These are phyloP conservation scores for Microbotryum scabiosae DNA, from an alignment of 1,284 basidiomycete genomes.

Conservation along the genomic window DNA sequence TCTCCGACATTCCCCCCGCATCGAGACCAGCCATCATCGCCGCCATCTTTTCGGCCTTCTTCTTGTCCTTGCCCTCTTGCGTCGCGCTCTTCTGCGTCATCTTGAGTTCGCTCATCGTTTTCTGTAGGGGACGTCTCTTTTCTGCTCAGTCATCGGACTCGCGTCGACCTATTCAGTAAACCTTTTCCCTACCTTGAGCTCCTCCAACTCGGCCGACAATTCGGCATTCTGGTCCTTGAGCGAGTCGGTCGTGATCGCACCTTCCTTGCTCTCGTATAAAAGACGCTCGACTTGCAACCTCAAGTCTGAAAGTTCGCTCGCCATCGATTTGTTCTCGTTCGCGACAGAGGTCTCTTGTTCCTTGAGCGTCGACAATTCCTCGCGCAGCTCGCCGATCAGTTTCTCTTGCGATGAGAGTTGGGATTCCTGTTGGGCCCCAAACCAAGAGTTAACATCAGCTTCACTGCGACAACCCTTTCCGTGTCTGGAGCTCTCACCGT, in stretches of 20 bases:
- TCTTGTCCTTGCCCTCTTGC: slow-evolving; percentile 93
- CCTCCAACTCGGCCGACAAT: slow-evolving; percentile 78
- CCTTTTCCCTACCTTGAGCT: slow-evolving; percentile 50
- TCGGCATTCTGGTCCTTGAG: slow-evolving; percentile 92
- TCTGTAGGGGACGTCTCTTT: slow-evolving; percentile 39
- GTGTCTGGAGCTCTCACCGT: slow-evolving; percentile 43
- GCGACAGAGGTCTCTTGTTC: slow-evolving; percentile 75
- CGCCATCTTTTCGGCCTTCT: slow-evolving; percentile 99
- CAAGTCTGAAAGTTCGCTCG: slow-evolving; percentile 75
- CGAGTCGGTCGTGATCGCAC: slow-evolving; percentile 87
- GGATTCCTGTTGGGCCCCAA: slow-evolving; percentile 51
- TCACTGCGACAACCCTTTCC: neutral
- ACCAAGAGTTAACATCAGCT: neutral
- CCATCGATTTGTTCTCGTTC: slow-evolving; percentile 83
- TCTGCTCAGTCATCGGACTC: slow-evolving; percentile 1
- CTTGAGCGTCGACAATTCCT: slow-evolving; percentile 71
- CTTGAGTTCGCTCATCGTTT: slow-evolving; percentile 68
- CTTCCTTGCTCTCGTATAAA: slow-evolving; percentile 92
- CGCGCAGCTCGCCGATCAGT: slow-evolving; percentile 48
- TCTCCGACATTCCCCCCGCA: slow-evolving; percentile 80
- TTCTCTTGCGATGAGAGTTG: slow-evolving; percentile 65
- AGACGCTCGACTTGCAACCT: slow-evolving; percentile 84
- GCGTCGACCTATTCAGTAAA: neutral
- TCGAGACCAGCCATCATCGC: slow-evolving; percentile 99
- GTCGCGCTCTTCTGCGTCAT: slow-evolving; percentile 70